Evolutionary conservation across 2,329 filamentous ascomycete species (phyloP).

Genomic region (Monosporascus sp.): DNA sequence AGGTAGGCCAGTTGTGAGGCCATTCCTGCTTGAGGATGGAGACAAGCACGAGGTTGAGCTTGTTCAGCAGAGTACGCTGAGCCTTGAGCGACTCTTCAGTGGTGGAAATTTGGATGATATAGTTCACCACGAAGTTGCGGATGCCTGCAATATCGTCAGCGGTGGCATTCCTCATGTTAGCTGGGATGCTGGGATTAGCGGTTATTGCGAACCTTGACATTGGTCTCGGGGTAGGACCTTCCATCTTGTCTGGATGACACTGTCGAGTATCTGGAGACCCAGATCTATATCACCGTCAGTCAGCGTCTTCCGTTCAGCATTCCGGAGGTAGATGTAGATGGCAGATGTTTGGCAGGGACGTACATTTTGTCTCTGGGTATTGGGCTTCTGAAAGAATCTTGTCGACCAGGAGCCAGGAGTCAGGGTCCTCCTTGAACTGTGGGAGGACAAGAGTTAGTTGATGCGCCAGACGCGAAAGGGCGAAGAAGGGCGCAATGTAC

Average conservation of each 20-base stretch:
- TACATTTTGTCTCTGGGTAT: slow-evolving; percentile 96
- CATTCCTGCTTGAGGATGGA: slow-evolving; percentile 99
- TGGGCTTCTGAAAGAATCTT: slow-evolving; percentile 91
- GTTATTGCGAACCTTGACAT: slow-evolving; percentile 65
- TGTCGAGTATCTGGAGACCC: slow-evolving; percentile 92
- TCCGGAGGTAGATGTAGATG: not conserved
- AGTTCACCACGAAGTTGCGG: slow-evolving; percentile 97
- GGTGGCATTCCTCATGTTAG: not conserved
- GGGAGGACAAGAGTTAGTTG: slow-evolving; percentile 20
- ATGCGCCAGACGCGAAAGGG: slow-evolving; percentile 4
- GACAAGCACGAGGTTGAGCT: slow-evolving; percentile 94
- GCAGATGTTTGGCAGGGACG: slow-evolving; percentile 28
- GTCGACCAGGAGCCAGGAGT: slow-evolving; percentile 95
- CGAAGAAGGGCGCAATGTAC: slow-evolving; percentile 22
- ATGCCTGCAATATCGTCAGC: slow-evolving; percentile 59
- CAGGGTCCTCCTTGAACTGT: slow-evolving; percentile 97
- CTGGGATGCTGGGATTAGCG: not conserved
- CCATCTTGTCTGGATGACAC: slow-evolving; percentile 98
- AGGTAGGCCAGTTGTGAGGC: slow-evolving; percentile 99
- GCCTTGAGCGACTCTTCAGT: slow-evolving; percentile 81
- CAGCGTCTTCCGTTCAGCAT: slow-evolving; percentile 10
- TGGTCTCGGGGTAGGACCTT: slow-evolving; percentile 95
- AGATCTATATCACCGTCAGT: slow-evolving; percentile 55
- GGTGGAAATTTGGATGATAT: slow-evolving; percentile 90
- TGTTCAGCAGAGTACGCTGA: slow-evolving; percentile 90